Base-by-base conservation (phyloP, 1,284 basidiomycete genomes). In the Stereum hirsutum region DNA sequence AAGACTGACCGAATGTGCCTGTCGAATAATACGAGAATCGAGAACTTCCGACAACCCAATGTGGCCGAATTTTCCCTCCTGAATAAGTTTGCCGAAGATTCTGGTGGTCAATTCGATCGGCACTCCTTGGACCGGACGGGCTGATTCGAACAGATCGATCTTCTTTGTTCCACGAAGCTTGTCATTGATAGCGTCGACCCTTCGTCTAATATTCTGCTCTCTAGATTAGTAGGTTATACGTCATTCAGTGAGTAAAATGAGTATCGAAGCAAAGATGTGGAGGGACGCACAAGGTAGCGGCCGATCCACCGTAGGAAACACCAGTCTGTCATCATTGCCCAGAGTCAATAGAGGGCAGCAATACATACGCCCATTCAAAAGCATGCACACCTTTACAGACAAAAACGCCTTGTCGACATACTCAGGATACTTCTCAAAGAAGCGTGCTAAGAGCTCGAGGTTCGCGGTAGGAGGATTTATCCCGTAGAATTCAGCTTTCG, bases 1-100 rank as follows among this genome's bases (percentile, higher is more conserved):
- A 15, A 19, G 12, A 39, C 54, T 41, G 20, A 68, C 66, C 27
- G 55, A 52, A 46, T 68, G 56, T 4, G 73, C 77, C 19, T 68
- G 64, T 31, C 72, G 61, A 5, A 79, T 57, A 0, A 73, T 74
- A n/a, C 58, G 63, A 12, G 69, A 69, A 7, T 60, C 70, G 3
- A 60, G 64, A 45, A 64, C 68, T 54, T 79, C 77, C 21, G 71
- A 76, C 44, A 76, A 54, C 1, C 75, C 74, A 23, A 76, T 70
- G 52, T 72, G 65, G 41, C 64, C 64, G 46, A 72, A 60, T 46
- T 73, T 72, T 3, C 73, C 73, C 34, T 67, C 66, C 6, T 56
- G 56, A 27, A 59, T 57, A 30, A 70, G 57, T n/a, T 54, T 52
- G 2, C 54, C 57, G 7, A 69, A 57, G 4, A 54, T 52, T 17